Evolutionary conservation across 2,329 filamentous ascomycete species (phyloP).

Genomic region (Fusarium marasasianum): DNA sequence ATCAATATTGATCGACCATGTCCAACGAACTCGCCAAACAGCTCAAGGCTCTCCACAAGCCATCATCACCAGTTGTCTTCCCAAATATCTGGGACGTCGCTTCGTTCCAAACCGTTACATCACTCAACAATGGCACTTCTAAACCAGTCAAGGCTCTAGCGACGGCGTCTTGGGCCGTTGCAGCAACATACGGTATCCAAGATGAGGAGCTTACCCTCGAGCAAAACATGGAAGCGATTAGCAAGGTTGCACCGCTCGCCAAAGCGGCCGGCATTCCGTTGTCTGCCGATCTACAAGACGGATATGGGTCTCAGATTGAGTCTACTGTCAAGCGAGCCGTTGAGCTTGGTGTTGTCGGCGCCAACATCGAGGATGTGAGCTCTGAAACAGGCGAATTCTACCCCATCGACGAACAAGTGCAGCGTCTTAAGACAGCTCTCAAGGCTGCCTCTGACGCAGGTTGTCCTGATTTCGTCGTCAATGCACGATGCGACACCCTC

Average conservation of each 20-base stretch:
- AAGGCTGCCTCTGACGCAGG: conserved; percentile 56
- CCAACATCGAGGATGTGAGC: conserved; percentile 66
- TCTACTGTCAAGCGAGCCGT: conserved; percentile 57
- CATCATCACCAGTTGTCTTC: conserved; percentile 61
- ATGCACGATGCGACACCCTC: conserved; percentile 66
- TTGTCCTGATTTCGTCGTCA: conserved; percentile 65
- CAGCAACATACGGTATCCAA: conserved; percentile 53
- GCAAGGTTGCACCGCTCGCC: conserved; percentile 55
- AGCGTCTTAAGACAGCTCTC: conserved; percentile 56
- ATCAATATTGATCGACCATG: conserved; percentile 17
- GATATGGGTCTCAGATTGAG: conserved; percentile 60
- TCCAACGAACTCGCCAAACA: conserved; percentile 48
- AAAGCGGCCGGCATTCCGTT: conserved; percentile 56
- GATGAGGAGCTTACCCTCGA: conserved; percentile 61
- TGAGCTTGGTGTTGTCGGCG: conserved; percentile 62
- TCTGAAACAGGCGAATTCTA: conserved; percentile 48
- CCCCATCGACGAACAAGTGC: conserved; percentile 56
- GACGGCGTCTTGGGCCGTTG: conserved; percentile 62
- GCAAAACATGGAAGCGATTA: conserved; percentile 60
- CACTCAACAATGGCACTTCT: conserved; percentile 49
- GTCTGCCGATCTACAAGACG: conserved; percentile 69
- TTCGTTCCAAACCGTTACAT: conserved; percentile 56
- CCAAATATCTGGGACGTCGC: conserved; percentile 65
- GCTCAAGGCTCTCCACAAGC: conserved; percentile 58
- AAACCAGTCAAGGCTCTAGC: conserved; percentile 56